Base-by-base conservation (phyloP, 495 filamentous ascomycete genomes). In the Trichocladium uniseriatum region DNA sequence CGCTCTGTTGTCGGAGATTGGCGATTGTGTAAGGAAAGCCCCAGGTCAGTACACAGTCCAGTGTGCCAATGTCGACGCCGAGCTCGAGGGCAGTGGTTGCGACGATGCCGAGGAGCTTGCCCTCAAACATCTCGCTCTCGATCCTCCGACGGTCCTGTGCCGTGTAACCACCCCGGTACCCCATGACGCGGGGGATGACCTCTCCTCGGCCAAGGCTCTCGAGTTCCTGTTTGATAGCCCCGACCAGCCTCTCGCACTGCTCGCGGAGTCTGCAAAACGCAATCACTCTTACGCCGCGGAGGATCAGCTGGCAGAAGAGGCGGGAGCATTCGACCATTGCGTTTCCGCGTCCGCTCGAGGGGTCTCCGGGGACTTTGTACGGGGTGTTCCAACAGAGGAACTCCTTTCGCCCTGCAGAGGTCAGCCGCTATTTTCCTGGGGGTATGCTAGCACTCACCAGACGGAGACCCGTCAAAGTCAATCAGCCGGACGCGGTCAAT, bases 321-420 rank as follows among this genome's bases (percentile, higher is more conserved):
- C 83, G 83, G 20, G 94, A 86, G 6, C 87, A 84, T 66, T 99
- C 94, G 15, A 77, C 73, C 61, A 90, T 79, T 19, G 81, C 82
- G 64, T 91, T 83, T 22, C 84, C 89, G 32, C 92, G 79, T 6
- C 91, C 91, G 48, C 86, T 92, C 0, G 84, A 78, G 10, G 89
- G 88, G 64, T 97, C 92, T 7, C 72, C 70, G 1, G 89, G 87
- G 58, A 95, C 92, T 69, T 87, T 95, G 69, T 82, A 95, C 2
- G 92, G 94, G 1, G 94, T 95, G 54, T 97, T 97, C 92, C 92
- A 99, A 67, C 89, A 95, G 7, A 99, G 65, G 48, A 97, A 97
- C 61, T 95, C 89, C 58, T 99, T 99, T 21, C 88, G 75, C 6
- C 92, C 57, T 53, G 35, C 16, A 9, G 18, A 20, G 5, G 48